Evolutionary conservation across 805 yeast genomes (phyloP), one percentile per base, ranked within the genome.

Genomic region (Candida arabinofermentans): DNA sequence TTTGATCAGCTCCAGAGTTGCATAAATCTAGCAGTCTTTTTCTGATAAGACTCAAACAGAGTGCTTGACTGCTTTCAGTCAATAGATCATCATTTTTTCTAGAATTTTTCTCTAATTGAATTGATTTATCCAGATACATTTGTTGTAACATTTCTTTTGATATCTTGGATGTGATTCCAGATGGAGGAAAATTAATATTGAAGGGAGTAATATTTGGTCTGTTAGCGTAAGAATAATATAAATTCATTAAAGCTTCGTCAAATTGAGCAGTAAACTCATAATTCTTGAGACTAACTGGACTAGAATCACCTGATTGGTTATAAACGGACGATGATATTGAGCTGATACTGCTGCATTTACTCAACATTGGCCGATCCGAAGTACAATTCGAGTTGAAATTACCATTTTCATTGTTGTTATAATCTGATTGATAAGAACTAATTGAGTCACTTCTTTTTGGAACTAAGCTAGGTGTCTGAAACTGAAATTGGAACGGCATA

Each of bases 121-220:
- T 41, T 1, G 53, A 40, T 16, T 47, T 36, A 34, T 51, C 55
- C 17, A 34, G 39, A 5, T 37, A 30, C n/a, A 50, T 47, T 16
- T 36, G 49, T 45, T 43, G 66, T 24, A 77, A 61, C 22, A 83
- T 72, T 33, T 75, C 70, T 51, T 78, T 79, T 6, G 86, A 75
- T 0, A 81, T 81, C 40, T 70, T 69, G 32, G 79, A 77, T 17
- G 81, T 67, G 3, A 83, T 71, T 1, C 88, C 88, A 1, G 81
- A 71, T 0, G 89, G 88, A 7, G 88, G 89, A 52, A 74, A 74
- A 32, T 68, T 57, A 14, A 76, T 73, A 48, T 81, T 81, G 54
- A 83, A 83, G 0, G 90, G 90, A 0, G 90, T 82, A 7, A 72
- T 66, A 26, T 77, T 74, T 6, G 89, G 88, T 51, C 73, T 77